Conservation (phyloP, 306 rosid genomes). For the Inga laurina region DNA sequence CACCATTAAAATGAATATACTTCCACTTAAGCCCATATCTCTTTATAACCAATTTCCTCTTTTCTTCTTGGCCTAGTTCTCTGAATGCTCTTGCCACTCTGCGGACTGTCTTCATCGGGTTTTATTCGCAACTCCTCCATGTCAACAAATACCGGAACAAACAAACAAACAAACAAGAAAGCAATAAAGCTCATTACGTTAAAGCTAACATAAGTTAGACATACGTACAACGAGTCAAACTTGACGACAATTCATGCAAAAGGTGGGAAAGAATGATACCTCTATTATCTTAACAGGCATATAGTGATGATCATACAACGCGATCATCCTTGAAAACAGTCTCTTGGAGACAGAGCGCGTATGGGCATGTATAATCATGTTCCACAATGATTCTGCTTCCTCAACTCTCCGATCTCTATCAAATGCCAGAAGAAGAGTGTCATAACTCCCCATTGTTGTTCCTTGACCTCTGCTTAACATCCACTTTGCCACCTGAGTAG, state of each 20-base stretch:
- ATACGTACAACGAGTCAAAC: background rate
- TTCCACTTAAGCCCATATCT: slow-evolving; percentile 79
- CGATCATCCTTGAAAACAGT: slow-evolving; percentile 84
- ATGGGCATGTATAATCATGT: slow-evolving; percentile 79
- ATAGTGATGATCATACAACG: slow-evolving; percentile 77
- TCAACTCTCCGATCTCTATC: slow-evolving; percentile 81
- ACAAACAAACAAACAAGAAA: slow-evolving; percentile 23
- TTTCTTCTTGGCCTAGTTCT: slow-evolving; percentile 70
- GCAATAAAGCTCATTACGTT: background rate
- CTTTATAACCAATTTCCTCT: slow-evolving; percentile 53
- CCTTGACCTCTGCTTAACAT: slow-evolving; percentile 98
- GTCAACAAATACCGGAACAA: slow-evolving; percentile 78
- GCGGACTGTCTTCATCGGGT: slow-evolving; percentile 86
- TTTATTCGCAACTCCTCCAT: slow-evolving; percentile 83
- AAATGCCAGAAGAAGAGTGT: slow-evolving; percentile 87
- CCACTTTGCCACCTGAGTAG: slow-evolving; percentile 88
- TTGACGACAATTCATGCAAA: slow-evolving; percentile 16
- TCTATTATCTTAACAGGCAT: slow-evolving; percentile 67
- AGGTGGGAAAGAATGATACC: slow-evolving; percentile 42
- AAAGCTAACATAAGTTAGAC: background rate
- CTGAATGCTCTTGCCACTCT: slow-evolving; percentile 66
- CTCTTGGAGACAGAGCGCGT: slow-evolving; percentile 75
- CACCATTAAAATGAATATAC: slow-evolving; percentile 81
- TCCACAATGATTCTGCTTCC: slow-evolving; percentile 96
- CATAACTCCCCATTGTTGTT: slow-evolving; percentile 90